phyloP scores from a whole-genome alignment of 2,329 filamentous ascomycete genomes.

The Stromatinia cepivora region DNA sequence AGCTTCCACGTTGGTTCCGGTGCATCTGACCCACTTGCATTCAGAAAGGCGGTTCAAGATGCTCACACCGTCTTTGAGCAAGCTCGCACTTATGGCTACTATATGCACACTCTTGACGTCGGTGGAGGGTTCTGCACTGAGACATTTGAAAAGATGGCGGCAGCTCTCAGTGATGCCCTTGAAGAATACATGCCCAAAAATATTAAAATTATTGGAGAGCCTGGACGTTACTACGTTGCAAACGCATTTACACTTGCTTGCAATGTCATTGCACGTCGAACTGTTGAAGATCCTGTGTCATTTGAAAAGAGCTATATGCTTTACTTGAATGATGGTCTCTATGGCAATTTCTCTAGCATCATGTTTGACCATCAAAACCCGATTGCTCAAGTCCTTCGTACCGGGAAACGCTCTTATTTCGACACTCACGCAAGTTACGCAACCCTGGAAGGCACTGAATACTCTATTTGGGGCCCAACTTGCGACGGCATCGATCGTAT shows the following conservation, averaged over 20 bases:
- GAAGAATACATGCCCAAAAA: constrained; percentile 80
- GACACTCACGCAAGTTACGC: constrained; percentile 53
- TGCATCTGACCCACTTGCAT: constrained; percentile 88
- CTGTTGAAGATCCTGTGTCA: constrained; percentile 69
- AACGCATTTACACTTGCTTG: constrained; percentile 92
- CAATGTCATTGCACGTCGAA: constrained; percentile 93
- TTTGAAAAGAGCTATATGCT: constrained; percentile 84
- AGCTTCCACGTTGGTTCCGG: constrained; percentile 98
- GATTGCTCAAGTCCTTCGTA: constrained; percentile 74
- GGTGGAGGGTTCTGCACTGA: constrained; percentile 91
- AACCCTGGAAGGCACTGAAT: constrained; percentile 63
- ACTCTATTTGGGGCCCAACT: constrained; percentile 97
- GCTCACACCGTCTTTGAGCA: constrained; percentile 87
- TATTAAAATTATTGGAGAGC: constrained; percentile 90
- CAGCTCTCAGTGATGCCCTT: constrained; percentile 73
- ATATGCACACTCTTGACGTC: constrained; percentile 85
- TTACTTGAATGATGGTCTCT: constrained; percentile 96
- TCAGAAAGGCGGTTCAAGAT: constrained; percentile 86
- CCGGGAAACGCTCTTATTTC: constrained; percentile 58
- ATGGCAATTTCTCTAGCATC: constrained; percentile 98
- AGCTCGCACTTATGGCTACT: constrained; percentile 72
- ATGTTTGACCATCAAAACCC: constrained; percentile 99
- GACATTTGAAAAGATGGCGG: constrained; percentile 88
- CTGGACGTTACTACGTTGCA: constrained; percentile 93
- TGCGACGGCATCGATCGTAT: constrained; percentile 98